Percentiles rank a stretch among this genome's conserved stretches.
These are phyloP conservation scores for Gastrolobium villosum DNA, from an alignment of 306 rosid species.

Conservation along the genomic window DNA sequence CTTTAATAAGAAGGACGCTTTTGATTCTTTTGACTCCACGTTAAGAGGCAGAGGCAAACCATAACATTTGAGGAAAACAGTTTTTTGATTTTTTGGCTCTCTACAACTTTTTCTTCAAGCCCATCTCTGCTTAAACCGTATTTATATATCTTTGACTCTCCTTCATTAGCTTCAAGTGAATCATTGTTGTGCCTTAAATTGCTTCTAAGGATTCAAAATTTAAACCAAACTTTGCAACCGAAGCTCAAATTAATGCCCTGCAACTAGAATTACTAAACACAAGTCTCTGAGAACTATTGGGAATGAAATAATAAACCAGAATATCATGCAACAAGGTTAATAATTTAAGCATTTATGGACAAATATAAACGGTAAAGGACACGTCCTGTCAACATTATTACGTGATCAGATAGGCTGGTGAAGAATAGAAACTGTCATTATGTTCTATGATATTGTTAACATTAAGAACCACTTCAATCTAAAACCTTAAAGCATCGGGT, in stretches of 20 bases:
- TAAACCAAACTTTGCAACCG: background rate
- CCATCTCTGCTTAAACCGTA: background rate
- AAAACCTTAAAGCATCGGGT: no score
- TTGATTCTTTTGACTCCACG: background rate
- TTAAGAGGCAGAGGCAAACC: background rate
- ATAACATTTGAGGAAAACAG: background rate
- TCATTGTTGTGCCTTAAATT: background rate
- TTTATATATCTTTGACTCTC: slow-evolving; percentile 41
- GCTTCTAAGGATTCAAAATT: slow-evolving; percentile 14
- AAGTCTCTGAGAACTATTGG: background rate
- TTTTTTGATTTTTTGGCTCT: background rate
- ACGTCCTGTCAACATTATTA: slow-evolving; percentile 1
- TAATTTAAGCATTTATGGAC: slow-evolving; percentile 5
- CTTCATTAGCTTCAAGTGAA: slow-evolving; percentile 5
- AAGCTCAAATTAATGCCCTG: no score
- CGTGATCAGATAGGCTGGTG: background rate
- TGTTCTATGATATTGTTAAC: no score
- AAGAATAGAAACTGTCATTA: background rate
- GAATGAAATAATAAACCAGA: slow-evolving; percentile 15
- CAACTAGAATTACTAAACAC: background rate
- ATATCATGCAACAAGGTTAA: slow-evolving; percentile 24
- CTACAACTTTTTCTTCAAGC: background rate
- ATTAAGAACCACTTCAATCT: no score
- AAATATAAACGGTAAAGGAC: slow-evolving; percentile 3
- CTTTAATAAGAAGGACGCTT: background rate